A percentile compares a stretch with the other conserved stretches of the same genome.
These are phyloP conservation scores for Alternaria brassicicola DNA, from an alignment of 2,329 filamentous ascomycete genomes.

Conservation along the genomic window DNA sequence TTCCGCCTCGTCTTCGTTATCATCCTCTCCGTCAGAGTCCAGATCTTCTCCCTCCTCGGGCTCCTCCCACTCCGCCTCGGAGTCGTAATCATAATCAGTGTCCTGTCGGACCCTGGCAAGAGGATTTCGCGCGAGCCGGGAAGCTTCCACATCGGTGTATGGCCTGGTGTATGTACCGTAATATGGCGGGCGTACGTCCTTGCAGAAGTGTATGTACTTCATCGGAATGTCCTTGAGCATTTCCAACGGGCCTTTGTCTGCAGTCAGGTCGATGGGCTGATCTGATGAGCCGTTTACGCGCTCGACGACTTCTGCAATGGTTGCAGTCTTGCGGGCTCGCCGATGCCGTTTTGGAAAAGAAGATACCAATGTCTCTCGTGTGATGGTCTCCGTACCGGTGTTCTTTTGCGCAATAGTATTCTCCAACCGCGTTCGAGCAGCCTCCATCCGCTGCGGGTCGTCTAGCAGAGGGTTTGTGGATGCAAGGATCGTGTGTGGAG, in stretches of 20 bases:
- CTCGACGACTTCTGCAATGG: constrained; percentile 51
- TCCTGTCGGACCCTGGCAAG: constrained; percentile 62
- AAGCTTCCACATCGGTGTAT: constrained; percentile 53
- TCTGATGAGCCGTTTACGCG: constrained; percentile 50
- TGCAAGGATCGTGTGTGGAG: constrained; percentile 74
- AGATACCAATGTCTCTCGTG: constrained; percentile 25
- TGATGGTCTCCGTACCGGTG: constrained; percentile 19
- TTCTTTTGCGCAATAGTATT: constrained; percentile 26
- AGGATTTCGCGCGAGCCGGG: constrained; percentile 61
- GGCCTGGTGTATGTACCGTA: constrained; percentile 73
- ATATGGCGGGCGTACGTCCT: constrained; percentile 71
- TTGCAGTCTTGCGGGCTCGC: constrained; percentile 26
- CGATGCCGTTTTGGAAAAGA: constrained; percentile 19
- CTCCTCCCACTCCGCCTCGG: constrained; percentile 83
- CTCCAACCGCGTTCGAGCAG: constrained; percentile 38
- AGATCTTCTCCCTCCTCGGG: constrained; percentile 74
- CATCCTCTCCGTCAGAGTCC: constrained; percentile 68
- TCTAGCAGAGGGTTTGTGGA: constrained; percentile 50
- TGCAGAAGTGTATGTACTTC: constrained; percentile 67
- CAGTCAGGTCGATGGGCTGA: constrained; percentile 53
- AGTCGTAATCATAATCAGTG: constrained; percentile 83
- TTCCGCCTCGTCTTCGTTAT: constrained; percentile 74
- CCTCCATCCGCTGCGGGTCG: constrained; percentile 35
- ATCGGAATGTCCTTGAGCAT: constrained; percentile 63
- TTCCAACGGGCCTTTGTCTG: constrained; percentile 47